Evolutionary conservation across 2,329 filamentous ascomycete species (phyloP), one percentile per base, ranked within the genome.

Genomic region (Spiromastix sp.): DNA sequence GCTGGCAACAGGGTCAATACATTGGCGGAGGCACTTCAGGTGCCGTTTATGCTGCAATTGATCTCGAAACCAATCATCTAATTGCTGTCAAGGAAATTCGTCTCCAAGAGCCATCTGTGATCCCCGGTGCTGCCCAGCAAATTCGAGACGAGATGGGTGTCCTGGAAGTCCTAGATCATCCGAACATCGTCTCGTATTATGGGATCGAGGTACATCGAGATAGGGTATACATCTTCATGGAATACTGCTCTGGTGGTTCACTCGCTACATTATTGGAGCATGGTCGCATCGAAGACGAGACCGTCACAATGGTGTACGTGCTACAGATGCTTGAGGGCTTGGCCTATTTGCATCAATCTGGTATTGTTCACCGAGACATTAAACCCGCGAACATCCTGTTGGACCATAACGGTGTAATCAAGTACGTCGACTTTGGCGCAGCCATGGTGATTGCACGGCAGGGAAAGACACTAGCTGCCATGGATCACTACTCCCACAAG

Each of bases 181-280:
- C 91, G 15, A 98, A 98, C 55, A 85, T 98, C 42, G 93, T 98
- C 15, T 89, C 86, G 7, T 98, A 98, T 61, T 91, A 91, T 54
- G 91, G 91, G 39, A 96, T 98, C 51, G 91, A 98, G 59, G 91
- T 95, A 2, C 91, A 98, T 61, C 77, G 91, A 43, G 91, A 98
- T 68, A 91, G 94, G 55, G 91, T 98, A n/a, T 98, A 96, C 61
- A 95, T 98, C 47, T 98, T 98, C 57, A 98, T 98, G 91, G 91
- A 98, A 60, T 96, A 93, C 61, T 98, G 91, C 59, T 93, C 86
- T 4, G 89, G 91, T 34, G 91, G 91, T 13, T 96, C 89, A 11
- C 70, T 98, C 32, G 87, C 91, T 27, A 82, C 76, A 33, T 66
- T 98, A 34, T 69, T 98, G 27, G 91, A 98, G 57, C 89, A 98